Evolutionary conservation across 2,329 filamentous ascomycete genomes (phyloP), one percentile per base, ranked within the genome.

Genomic region (Ceratocystis alfenasii): DNA sequence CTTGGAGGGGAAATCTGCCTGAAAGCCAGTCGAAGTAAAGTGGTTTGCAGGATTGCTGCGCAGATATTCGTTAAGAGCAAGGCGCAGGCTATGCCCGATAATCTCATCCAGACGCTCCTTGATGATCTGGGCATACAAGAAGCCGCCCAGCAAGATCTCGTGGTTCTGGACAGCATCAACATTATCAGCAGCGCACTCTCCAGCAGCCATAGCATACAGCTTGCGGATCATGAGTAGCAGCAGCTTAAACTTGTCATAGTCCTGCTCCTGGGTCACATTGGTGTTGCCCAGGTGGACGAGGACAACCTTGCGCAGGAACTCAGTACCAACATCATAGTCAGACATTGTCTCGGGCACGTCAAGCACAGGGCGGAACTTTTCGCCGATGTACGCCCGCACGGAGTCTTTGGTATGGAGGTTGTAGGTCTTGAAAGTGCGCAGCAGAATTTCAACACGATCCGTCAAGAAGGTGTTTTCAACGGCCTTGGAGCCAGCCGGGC

Each of bases 91-190:
- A 48, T 78, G 77, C 5, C 80, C 78, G 20, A 99, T 79, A 78
- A 93, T 90, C 74, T 97, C 94, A 68, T 99, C 93, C 8, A 99
- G 79, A 67, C 88, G 85, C 75, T 99, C 94, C 78, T 99, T 99
- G 70, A 99, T 78, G 64, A 99, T 91, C 85, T 94, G 93, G 66
- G 90, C 90, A 73, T 95, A 99, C 12, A 99, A 78, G 73, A 95
- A 95, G 7, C 94, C 93, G 64, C 93, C 93, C 1, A 99, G 83
- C 28, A 99, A 80, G 67, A 97, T 87, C 75, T 99, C 94, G 73
- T 99, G 94, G 75, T 95, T 96, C 72, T 95, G 92, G 20, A 96
- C 87, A 10, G 94, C 90, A 81, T 99, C 94, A 1, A 94, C 93
- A 73, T 99, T 97, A 78, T 99, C 94, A 3, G 92, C 85, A 3